phyloP scores from a whole-genome alignment of 805 yeast genomes.

The Saccharomycopsis guyanensis region DNA sequence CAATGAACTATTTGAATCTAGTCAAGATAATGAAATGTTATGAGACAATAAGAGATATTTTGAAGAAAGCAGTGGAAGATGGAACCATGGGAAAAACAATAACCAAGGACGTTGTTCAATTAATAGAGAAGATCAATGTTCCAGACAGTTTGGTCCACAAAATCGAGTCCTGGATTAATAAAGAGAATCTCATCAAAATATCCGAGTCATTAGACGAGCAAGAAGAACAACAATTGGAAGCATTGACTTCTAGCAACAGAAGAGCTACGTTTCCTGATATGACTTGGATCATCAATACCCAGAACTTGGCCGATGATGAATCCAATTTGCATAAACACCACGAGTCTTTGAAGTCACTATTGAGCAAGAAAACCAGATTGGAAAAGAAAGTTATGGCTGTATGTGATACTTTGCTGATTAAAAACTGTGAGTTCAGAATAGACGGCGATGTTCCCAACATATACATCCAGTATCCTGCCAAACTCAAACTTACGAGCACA shows the following conservation, averaged over 20 bases:
- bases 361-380: slow-evolving; percentile 24
- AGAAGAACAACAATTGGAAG: slow-evolving; percentile 21
- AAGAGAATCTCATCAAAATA: slow-evolving; percentile 26
- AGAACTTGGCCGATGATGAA: slow-evolving; percentile 25
- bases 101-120: slow-evolving; percentile 24
- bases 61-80: slow-evolving; percentile 41
- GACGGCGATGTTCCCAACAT: slow-evolving; percentile 20
- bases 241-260: slow-evolving; percentile 6
- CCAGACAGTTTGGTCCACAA: slow-evolving; percentile 36
- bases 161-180: slow-evolving; percentile 37
- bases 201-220: slow-evolving; percentile 16
- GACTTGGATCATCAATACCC: slow-evolving; percentile 31
- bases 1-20: slow-evolving; percentile 22
- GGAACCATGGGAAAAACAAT: slow-evolving; percentile 13
- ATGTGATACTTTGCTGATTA: slow-evolving; percentile 4
- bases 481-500: slow-evolving; percentile 7
- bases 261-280: slow-evolving; percentile 18
- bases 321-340: slow-evolving; percentile 30
- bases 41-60: slow-evolving; percentile 65
- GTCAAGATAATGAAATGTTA: slow-evolving; percentile 40
- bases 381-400: slow-evolving; percentile 15
- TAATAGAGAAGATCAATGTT: slow-evolving; percentile 29
- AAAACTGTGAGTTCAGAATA: slow-evolving; percentile 17
- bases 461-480: slow-evolving; percentile 16
- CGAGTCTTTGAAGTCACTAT: slow-evolving; percentile 26